phyloP scores from a whole-genome alignment of 352 stramenopile genomes.

The Globisporangium carolinianum region DNA sequence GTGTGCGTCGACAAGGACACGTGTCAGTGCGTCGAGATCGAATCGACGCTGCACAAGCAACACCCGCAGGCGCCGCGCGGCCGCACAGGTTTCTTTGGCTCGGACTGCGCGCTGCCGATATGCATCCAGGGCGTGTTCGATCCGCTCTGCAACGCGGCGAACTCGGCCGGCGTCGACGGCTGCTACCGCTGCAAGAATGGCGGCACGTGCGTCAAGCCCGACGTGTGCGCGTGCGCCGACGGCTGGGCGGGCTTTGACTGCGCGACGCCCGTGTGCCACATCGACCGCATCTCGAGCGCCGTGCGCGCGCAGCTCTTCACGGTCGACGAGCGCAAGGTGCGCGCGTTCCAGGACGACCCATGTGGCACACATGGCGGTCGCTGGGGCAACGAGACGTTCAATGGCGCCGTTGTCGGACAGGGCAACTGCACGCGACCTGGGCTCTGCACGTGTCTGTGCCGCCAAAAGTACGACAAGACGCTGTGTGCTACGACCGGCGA shows the following conservation, averaged over 20 bases:
- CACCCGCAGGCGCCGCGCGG: conserved; percentile 67
- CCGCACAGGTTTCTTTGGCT: conserved; percentile 90
- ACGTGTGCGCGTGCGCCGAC: conserved; percentile 87
- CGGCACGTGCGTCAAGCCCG: conserved; percentile 86
- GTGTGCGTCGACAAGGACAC: conserved; percentile 91
- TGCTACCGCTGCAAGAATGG: conserved; percentile 95
- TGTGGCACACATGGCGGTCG: conserved; percentile 82
- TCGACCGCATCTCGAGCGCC: conserved; percentile 40
- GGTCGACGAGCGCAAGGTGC: conserved; percentile 89
- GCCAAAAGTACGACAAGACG: conserved; percentile 59
- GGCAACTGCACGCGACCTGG: conserved; percentile 92
- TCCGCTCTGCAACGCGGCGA: conserved; percentile 64
- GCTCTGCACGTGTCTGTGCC: conserved; percentile 90
- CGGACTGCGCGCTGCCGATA: conserved; percentile 92
- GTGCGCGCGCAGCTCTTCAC: conserved; percentile 90
- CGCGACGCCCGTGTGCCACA: conserved; percentile 83
- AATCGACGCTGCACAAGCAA: conserved; percentile 75
- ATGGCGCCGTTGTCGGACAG: conserved; percentile 71
- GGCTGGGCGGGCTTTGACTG: conserved; percentile 96
- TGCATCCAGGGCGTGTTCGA: conserved; percentile 95
- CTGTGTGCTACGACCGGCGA: conserved; percentile 66
- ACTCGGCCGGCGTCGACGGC: conserved; percentile 60
- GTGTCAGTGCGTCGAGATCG: conserved; percentile 88
- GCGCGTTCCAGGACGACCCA: conserved; percentile 91
- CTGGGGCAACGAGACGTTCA: conserved; percentile 61